Evolutionary conservation across 352 stramenopile species (phyloP).

Genomic region (Pythium apleroticum): DNA sequence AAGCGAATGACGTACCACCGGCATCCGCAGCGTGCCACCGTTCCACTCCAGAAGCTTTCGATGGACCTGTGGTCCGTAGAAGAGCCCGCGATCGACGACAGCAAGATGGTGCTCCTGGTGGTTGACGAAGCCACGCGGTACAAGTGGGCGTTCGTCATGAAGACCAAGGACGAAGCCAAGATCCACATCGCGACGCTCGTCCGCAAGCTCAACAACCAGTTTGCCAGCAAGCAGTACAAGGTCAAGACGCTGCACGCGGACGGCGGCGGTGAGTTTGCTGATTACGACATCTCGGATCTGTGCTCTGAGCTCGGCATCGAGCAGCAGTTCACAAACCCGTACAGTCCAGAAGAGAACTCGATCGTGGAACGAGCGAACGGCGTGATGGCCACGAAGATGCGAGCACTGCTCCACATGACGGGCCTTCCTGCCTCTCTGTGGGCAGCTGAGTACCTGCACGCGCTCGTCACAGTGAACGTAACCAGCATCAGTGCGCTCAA

Average conservation of each 20-base stretch:
- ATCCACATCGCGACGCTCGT: constrained; percentile 6
- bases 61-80: constrained; percentile 8
- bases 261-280: constrained; percentile 23
- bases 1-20: constrained; percentile 5
- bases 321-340: constrained; percentile 19
- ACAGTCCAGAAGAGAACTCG: constrained; percentile 24
- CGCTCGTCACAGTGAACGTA: constrained; percentile 21
- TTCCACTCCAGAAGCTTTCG: not conserved
- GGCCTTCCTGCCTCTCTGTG: constrained; percentile 21
- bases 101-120: constrained; percentile 21
- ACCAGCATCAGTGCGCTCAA: not conserved
- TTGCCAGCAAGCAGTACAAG: not conserved
- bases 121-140: constrained; percentile 26
- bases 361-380: constrained; percentile 20
- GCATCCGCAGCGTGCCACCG: not conserved
- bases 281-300: constrained; percentile 2
- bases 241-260: constrained; percentile 16
- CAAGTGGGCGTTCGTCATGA: constrained; percentile 23
- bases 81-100: not conserved
- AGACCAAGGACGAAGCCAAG: constrained; percentile 7
- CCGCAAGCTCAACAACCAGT: constrained; percentile 11
- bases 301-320: constrained; percentile 14
- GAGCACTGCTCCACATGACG: constrained; percentile 20
- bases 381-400: constrained; percentile 3
- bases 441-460: constrained; percentile 15